Evolutionary conservation across 2,329 filamentous ascomycete species (phyloP).

Genomic region (Alternaria sp.): DNA sequence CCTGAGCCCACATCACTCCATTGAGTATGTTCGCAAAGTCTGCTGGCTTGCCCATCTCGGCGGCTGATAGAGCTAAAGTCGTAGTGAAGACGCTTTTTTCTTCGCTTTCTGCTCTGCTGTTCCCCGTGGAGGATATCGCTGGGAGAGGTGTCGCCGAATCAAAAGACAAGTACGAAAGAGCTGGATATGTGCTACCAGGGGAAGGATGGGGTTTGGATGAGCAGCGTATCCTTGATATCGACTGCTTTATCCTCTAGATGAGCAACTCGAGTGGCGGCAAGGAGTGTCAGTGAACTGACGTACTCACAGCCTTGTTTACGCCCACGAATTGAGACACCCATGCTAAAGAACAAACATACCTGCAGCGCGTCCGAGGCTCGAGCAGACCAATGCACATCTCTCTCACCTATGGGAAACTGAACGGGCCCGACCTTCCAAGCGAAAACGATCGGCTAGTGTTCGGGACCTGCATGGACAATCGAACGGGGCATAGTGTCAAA

Average conservation of each 20-base stretch:
- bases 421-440: not conserved
- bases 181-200: not conserved
- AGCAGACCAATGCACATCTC: not conserved
- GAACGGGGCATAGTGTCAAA: not conserved
- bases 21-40: constrained; percentile 36
- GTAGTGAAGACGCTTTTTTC: not conserved
- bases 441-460: not conserved
- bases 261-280: not conserved
- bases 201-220: not conserved
- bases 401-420: not conserved
- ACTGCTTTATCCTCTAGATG: not conserved
- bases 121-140: not conserved
- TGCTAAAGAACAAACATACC: constrained; percentile 15
- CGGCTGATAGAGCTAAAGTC: not conserved
- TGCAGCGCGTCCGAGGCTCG: constrained; percentile 1
- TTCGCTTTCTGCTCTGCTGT: not conserved
- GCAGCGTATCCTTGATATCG: not conserved
- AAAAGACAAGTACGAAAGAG: not conserved
- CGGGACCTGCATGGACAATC: constrained; percentile 2
- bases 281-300: not conserved
- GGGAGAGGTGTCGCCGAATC: not conserved
- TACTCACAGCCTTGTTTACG: constrained; percentile 1
- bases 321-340: not conserved
- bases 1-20: constrained; percentile 44
- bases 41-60: constrained; percentile 28